Evolutionary conservation across 495 filamentous ascomycete species (phyloP).

Genomic region (Podospora conica): DNA sequence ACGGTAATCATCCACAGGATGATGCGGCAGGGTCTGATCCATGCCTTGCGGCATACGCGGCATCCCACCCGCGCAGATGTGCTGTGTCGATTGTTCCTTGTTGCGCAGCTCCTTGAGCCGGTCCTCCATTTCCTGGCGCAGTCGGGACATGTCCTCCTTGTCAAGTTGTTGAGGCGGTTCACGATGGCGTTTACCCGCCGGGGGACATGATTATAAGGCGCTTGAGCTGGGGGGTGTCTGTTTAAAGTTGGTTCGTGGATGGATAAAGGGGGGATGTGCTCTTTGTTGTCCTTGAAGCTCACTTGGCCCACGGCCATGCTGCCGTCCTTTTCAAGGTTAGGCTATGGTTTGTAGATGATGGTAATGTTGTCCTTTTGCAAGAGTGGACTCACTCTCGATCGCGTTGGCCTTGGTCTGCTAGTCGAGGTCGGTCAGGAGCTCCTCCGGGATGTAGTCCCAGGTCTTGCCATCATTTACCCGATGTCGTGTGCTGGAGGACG

Average conservation of each 20-base stretch:
- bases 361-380: conserved; percentile 90
- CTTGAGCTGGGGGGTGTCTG: conserved; percentile 49
- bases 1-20: too few relatives aligned
- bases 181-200: conserved; percentile 80
- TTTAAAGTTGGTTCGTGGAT: not conserved
- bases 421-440: conserved; percentile 77
- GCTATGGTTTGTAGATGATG: conserved; percentile 96
- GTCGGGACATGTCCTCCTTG: conserved; percentile 76
- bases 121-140: conserved; percentile 72
- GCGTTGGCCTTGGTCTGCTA: conserved; percentile 98
- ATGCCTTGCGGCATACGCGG: too few relatives aligned
- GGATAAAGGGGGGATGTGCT: conserved; percentile 23
- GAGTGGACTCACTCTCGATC: conserved; percentile 67
- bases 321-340: conserved; percentile 90
- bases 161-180: conserved; percentile 97
- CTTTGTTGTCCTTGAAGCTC: conserved; percentile 83
- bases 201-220: conserved; percentile 66
- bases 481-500: too few relatives aligned
- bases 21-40: too few relatives aligned
- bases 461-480: conserved; percentile 70
- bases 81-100: conserved; percentile 58
- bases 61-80: conserved; percentile 64
- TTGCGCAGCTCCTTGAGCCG: conserved; percentile 60
- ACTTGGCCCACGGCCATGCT: conserved; percentile 95
- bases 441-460: conserved; percentile 76